A percentile compares a stretch with the other conserved stretches of the same genome.
These are phyloP conservation scores for Yamadazyma olivae DNA, from an alignment of 805 yeast species.

Conservation along the genomic window DNA sequence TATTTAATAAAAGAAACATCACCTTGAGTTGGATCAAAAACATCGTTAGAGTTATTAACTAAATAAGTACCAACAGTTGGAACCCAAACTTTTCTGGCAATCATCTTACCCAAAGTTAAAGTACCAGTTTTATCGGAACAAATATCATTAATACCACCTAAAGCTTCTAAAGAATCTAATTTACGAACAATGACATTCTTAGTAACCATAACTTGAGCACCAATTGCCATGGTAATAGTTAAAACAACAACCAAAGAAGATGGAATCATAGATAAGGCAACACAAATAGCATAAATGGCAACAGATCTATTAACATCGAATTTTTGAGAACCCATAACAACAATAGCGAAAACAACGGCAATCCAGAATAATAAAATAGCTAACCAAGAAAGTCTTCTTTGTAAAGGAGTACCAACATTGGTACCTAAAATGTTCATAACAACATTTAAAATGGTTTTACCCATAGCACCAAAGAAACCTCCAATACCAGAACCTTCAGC, in stretches of 20 bases:
- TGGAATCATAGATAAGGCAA: conserved; percentile 78
- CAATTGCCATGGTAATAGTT: conserved; percentile 84
- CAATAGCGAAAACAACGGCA: conserved; percentile 83
- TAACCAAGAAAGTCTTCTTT: conserved; percentile 68
- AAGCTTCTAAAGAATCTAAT: conserved; percentile 72
- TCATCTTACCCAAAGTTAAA: conserved; percentile 76
- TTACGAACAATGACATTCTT: conserved; percentile 73
- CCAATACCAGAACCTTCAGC: conserved; percentile 41
- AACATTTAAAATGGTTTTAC: conserved; percentile 49
- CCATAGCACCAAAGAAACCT: conserved; percentile 47
- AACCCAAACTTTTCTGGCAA: conserved; percentile 66
- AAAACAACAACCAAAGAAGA: conserved; percentile 76
- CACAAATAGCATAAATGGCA: conserved; percentile 86
- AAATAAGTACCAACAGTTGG: conserved; percentile 59
- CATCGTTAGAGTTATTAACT: conserved; percentile 54
- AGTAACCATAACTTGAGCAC: conserved; percentile 70
- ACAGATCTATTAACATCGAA: conserved; percentile 74
- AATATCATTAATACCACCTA: conserved; percentile 76
- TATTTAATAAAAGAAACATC: conserved; percentile 30
- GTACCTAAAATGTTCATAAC: conserved; percentile 72
- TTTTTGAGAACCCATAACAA: conserved; percentile 82
- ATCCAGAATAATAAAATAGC: conserved; percentile 69
- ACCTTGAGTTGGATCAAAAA: conserved; percentile 65
- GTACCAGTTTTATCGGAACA: conserved; percentile 87
- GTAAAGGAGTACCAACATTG: conserved; percentile 78